Conservation (phyloP, 257 asterid species). For the Capsicum rhomboideum region DNA sequence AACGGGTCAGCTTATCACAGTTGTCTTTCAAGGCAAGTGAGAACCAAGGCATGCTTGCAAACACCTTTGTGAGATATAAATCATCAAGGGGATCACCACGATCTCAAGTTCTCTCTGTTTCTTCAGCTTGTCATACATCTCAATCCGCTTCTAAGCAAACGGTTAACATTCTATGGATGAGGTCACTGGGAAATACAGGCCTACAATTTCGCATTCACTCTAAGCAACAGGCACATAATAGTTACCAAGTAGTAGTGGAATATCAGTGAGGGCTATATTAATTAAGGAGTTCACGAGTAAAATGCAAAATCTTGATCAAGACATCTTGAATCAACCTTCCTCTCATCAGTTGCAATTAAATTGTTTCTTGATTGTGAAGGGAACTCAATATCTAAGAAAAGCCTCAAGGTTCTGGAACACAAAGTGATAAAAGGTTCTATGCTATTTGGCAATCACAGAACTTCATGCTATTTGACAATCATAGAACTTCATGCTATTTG, state of each 20-base stretch:
- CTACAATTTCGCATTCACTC: constrained; percentile 68
- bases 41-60: constrained; percentile 49
- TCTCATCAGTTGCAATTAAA: constrained; percentile 48
- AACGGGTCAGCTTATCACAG: constrained; percentile 39
- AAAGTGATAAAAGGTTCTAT: background rate
- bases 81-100: constrained; percentile 74
- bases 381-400: constrained; percentile 34
- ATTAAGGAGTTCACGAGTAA: background rate
- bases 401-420: background rate
- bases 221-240: constrained; percentile 48
- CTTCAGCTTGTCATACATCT: constrained; percentile 41
- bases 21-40: constrained; percentile 60
- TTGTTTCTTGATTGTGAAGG: constrained; percentile 41
- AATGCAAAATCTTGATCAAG: background rate
- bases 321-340: constrained; percentile 27
- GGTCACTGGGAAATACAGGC: constrained; percentile 43
- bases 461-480: background rate
- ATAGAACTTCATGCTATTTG: background rate
- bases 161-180: constrained; percentile 19
- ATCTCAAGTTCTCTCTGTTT: constrained; percentile 53
- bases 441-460: background rate
- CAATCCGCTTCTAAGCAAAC: constrained; percentile 47
- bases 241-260: background rate
- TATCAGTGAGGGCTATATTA: background rate
- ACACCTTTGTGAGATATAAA: constrained; percentile 27